Base-by-base conservation (phyloP, 129 eudicot genomes). In the Saposhnikovia divaricata region DNA sequence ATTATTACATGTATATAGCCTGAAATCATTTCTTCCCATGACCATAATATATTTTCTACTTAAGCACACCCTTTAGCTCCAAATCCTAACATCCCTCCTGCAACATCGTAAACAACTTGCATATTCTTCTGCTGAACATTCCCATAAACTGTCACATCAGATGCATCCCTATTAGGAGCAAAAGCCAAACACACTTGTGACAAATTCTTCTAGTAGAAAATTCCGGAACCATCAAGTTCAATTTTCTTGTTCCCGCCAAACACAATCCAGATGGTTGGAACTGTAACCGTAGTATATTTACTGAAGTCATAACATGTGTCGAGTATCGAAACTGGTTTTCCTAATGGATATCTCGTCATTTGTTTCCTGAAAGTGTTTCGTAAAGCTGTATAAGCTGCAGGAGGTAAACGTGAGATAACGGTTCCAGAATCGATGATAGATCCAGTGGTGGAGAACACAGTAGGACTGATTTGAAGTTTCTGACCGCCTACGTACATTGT, bases 391-490 rank as follows among this genome's bases (percentile, higher is more conserved):
- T 94, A 94, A 0, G 96, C 96, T 39, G 86, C 81, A 2, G 93
- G 90, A 5, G 98, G 96, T 10, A 94, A 85, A 6, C 98, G 79
- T 1, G 96, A 88, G 37, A 94, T 90, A 3, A 94, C 97, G 0
- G 98, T 94, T 23, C 98, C 98, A 2, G 98, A 94, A 84, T 94
- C 98, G 1, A 94, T 87, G 25, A 94, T 85, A 11, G 86, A 87
- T n/a, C 97, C 93, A 0, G 89, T 81, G 0, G 75, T 80, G 15
- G 77, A 39, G 81, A 93, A 91, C 14, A 83, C 88, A 0, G 92
- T n/a, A 37, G 84, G 82, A 59, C 85, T 77, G 27, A 94, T 90
- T 4, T 89, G 63, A 23, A 94, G 79, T 31, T 42, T 82, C 0
- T 48, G 45, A 10, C 90, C 91, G 21, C 93, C 97, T 6, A 91